Conservation (phyloP, 179 eudicot genomes). For the Amaranthus tricolor region DNA sequence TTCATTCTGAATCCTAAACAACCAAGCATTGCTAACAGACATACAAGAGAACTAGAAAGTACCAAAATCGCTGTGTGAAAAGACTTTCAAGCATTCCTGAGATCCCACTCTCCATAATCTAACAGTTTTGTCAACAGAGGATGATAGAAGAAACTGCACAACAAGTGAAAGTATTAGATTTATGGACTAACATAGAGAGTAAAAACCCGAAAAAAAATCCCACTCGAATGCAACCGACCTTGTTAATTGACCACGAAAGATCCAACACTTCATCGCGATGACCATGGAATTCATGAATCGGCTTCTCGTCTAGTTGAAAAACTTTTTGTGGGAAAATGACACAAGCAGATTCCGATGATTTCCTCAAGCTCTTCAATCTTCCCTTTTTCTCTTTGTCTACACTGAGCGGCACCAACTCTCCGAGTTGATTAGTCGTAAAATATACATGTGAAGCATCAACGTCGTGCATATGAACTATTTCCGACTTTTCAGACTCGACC, state of each 20-base stretch:
- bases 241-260: constrained; percentile 81
- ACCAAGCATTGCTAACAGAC: background rate
- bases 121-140: constrained; percentile 90
- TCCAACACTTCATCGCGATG: constrained; percentile 83
- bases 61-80: constrained; percentile 81
- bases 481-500: constrained; percentile 48
- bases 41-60: background rate
- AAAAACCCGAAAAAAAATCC: background rate
- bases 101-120: constrained; percentile 81
- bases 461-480: constrained; percentile 31
- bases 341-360: constrained; percentile 63
- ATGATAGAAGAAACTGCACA: constrained; percentile 72
- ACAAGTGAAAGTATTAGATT: background rate
- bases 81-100: constrained; percentile 60
- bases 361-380: constrained; percentile 42
- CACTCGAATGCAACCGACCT: constrained; percentile 48
- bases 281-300: constrained; percentile 80
- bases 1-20: constrained; percentile 8
- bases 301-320: constrained; percentile 59
- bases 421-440: constrained; percentile 45
- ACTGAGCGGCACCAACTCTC: constrained; percentile 50
- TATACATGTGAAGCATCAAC: constrained; percentile 56
- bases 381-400: constrained; percentile 43
- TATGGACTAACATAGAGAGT: background rate
- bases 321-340: constrained; percentile 72